Base-by-base conservation (phyloP, 2,329 filamentous ascomycete species). In the Harringtonia lauricola region DNA sequence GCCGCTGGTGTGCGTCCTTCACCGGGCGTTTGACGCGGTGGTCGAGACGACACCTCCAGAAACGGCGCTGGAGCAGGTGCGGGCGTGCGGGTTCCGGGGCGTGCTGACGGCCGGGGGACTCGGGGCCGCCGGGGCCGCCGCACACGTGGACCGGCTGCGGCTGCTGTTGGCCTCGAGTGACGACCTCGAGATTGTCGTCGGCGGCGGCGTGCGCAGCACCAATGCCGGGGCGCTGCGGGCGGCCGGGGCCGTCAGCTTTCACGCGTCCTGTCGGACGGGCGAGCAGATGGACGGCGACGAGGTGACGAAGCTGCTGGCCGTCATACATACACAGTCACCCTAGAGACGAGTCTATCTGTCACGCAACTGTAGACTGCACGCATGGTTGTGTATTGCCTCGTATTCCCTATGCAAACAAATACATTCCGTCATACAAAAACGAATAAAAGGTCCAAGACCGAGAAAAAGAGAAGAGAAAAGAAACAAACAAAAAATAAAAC, bases 11-110 rank as follows among this genome's bases (percentile, higher is more conserved):
- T 69, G 67, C 49, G 64, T 74, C n/a, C 71, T 78, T 48, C 73
- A 76, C 55, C 67, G 74, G 15, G 74, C 74, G 2, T 74, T 75
- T 46, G 74, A 79, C 52, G 59, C 64, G 17, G 57, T 75, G 12
- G 51, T 71, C 14, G 47, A 2, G n/a, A 28, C 10, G 26, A 28
- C 21, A 28, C 8, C 9, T 13, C 30, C 14, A 37, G 37, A 29
- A 38, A 28, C 46, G 14, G 7, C 14, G 3, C 53, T 75, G 24
- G 51, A 57, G 5, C 53, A 55, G 8, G 52, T 76, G 13, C 50
- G 52, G 1, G 39, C 14, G 4, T 66, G 67, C 40, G 71, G 72
- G 10, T 76, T 79, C 49, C 56, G 61, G 2, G 71, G 63, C 12
- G 52, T 78, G 14, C 57, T 79, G 46, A 78, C 74, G 1, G 69